Base-by-base conservation (phyloP, 495 filamentous ascomycete species). In the Podospora conica region DNA sequence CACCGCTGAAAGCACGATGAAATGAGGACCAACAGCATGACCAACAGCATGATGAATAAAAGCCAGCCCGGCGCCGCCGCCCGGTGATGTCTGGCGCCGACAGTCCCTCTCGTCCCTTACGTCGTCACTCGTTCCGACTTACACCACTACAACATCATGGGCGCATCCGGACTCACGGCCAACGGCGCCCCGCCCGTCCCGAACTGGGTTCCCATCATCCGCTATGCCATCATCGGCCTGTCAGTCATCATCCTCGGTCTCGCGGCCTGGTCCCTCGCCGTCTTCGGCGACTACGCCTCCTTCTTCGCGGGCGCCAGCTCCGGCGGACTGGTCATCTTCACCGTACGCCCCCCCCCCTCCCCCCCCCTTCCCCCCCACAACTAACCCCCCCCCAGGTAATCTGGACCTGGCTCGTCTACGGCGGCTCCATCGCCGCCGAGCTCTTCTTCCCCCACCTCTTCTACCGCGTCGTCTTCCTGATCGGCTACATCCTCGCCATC, bases 201-300 rank as follows among this genome's bases (percentile, higher is more conserved):
- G 1, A 64, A 59, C 9, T 78, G 74, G 70, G 60, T 78, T 11
- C 59, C 74, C 5, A 76, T 73, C 62, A 65, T 77, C 59, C 73
- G 74, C 66, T 71, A 66, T 56, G 70, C 66, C 56, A 73, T 81
- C 48, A 25, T 82, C 57, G 69, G 78, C 9, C 72, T 82, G 24
- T 77, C 79, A 0, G 21, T 75, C 53, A 64, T 75, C 61, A 58
- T 76, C 66, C 67, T 80, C 5, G 76, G 62, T 10, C 60, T 79
- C 15, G 71, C 68, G 27, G 77, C 74, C 3, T 77, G 74, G 66
- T 61, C 69, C 9, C 21, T 75, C n/a, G 71, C 74, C 27, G 54
- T 78, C 28, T 68, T 68, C 22, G 60, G 65, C 28, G 25, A 31
- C 5, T 48, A 48, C 40, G 40, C 15, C 22, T 60, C 55, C 25